Base-by-base conservation (phyloP, 2,329 filamentous ascomycete species). In the Dactylellina leptospora region DNA sequence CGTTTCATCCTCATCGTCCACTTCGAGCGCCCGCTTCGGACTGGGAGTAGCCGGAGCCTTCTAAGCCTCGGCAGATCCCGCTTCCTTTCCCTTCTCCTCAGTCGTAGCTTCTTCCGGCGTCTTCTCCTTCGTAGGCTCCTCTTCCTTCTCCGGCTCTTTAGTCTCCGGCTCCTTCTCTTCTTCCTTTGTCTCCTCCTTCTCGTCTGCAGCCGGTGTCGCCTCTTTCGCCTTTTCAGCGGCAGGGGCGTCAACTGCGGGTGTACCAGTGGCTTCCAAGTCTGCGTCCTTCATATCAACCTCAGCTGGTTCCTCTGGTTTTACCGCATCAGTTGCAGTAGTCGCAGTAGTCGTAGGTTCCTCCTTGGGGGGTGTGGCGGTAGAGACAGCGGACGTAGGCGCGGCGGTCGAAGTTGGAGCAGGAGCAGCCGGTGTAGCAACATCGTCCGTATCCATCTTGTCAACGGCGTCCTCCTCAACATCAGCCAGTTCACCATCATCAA, bases 221-320 rank as follows among this genome's bases (percentile, higher is more conserved):
- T 45, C 40, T 38, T 73, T 66, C 51, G 45, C 44, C 60, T 74
- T 53, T 48, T 74, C 51, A 18, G 74, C 58, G 23, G 66, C 55
- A 40, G 74, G 61, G 4, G 55, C 48, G 23, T 74, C 69, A 23
- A 64, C 60, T 18, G 58, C 48, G 10, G 60, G 59, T 9, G 68
- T 54, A 13, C 61, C 60, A 28, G 54, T 28, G 38, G 44, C 64
- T 68, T 71, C 66, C 48, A 48, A 33, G 51, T 64, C 66, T 22
- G 64, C 69, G n/a, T 74, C 72, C 25, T 75, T 59, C 69, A 74
- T 70, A 25, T 63, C 72, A 23, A 64, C 69, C 28, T 76, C 74
- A 23, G 64, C 69, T 13, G 70, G 28, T 25, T 51, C 68, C 23
- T 73, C 70, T 25, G 13, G 13, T 53, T 64, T 64, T 22, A 36